Conservation (phyloP, 352 stramenopile genomes). For the Thraustochytrium sp. region DNA sequence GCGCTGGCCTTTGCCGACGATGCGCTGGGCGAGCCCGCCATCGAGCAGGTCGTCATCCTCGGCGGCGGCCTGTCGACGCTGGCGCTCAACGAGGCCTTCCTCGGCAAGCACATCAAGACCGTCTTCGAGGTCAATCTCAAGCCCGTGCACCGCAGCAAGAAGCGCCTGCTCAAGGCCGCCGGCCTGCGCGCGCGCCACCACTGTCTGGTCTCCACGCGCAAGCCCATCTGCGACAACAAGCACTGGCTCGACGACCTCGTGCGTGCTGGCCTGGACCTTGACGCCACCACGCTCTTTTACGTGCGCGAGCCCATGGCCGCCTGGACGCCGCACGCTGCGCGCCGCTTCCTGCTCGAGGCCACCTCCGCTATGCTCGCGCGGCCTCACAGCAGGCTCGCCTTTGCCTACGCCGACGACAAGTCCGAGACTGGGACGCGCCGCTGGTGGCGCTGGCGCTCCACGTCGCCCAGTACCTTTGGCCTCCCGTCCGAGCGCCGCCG, state of each 20-base stretch:
- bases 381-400: background rate
- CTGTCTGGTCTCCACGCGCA: background rate
- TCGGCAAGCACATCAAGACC: background rate
- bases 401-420: background rate
- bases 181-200: background rate
- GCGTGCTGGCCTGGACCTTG: background rate
- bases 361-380: background rate
- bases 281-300: background rate
- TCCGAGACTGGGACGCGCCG: background rate
- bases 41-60: conserved; percentile 10
- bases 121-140: conserved; percentile 15
- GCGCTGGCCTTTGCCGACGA: background rate
- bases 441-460: background rate
- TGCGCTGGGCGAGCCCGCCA: background rate
- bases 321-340: background rate
- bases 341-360: background rate
- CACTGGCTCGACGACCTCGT: background rate
- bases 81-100: background rate
- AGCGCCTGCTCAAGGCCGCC: background rate
- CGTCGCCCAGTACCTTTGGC: background rate
- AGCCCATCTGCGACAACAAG: background rate
- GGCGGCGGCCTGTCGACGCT: background rate
- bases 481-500: background rate
- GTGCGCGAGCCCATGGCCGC: background rate
- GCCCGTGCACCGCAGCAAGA: background rate